These are phyloP conservation scores for Pseudomicrostroma phylloplanum DNA, from an alignment of 1,284 basidiomycete genomes.

Conservation along the genomic window DNA sequence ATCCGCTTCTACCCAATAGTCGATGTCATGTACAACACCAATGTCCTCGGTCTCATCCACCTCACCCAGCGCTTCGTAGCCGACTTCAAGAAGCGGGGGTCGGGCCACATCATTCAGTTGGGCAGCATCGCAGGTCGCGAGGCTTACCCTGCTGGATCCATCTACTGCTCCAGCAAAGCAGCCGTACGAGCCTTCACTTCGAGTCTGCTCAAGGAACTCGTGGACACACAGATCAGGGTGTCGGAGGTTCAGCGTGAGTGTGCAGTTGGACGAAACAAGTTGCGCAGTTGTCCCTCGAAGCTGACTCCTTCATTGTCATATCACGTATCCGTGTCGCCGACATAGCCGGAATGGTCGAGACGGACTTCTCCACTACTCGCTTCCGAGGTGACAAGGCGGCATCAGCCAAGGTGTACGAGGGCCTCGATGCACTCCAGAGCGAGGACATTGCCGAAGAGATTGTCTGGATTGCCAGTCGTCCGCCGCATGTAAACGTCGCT, in stretches of 20 bases:
- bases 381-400: constrained; percentile 31
- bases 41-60: constrained; percentile 63
- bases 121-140: constrained; percentile 89
- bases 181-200: constrained; percentile 84
- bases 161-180: constrained; percentile 63
- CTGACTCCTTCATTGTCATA: constrained; percentile 4
- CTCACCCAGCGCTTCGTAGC: constrained; percentile 63
- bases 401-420: constrained; percentile 44
- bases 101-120: constrained; percentile 90
- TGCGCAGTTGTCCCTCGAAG: constrained; percentile 19
- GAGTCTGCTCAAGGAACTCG: constrained; percentile 72
- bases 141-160: constrained; percentile 59
- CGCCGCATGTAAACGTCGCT: constrained; percentile 49
- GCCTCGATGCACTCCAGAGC: constrained; percentile 38
- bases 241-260: constrained; percentile 50
- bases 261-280: constrained; percentile 19
- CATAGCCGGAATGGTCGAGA: constrained; percentile 71
- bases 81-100: constrained; percentile 79
- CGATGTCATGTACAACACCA: constrained; percentile 29
- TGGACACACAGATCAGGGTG: constrained; percentile 67
- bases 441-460: constrained; percentile 76
- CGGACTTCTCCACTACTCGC: constrained; percentile 50
- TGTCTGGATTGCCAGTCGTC: constrained; percentile 81
- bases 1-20: constrained; percentile 49
- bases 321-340: not conserved